Conservation (phyloP, 352 stramenopile species). For the Pythium volutum region DNA sequence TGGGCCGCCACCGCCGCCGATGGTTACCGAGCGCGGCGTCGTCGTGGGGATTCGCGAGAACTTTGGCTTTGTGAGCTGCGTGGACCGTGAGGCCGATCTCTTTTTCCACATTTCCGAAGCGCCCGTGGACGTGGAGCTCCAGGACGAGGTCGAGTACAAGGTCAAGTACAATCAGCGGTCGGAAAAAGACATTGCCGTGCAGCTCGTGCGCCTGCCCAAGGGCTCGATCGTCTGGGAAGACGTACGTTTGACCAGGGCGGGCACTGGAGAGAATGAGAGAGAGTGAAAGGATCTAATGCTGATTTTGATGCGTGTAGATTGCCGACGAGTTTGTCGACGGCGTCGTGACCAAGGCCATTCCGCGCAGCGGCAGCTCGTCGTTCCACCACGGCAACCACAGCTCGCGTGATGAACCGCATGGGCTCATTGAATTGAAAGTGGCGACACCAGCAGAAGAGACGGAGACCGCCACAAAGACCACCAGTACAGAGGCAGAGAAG, state of each 20-base stretch:
- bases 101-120: slow-evolving; percentile 85
- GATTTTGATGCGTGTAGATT: background rate
- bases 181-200: slow-evolving; percentile 67
- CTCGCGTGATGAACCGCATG: slow-evolving; percentile 36
- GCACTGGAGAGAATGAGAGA: too few relatives aligned
- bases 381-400: slow-evolving; percentile 38
- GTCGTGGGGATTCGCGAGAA: slow-evolving; percentile 29
- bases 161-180: slow-evolving; percentile 72
- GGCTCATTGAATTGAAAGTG: slow-evolving; percentile 38
- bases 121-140: slow-evolving; percentile 57
- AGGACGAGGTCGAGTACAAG: slow-evolving; percentile 76
- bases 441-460: slow-evolving; percentile 18
- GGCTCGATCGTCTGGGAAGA: slow-evolving; percentile 75
- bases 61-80: slow-evolving; percentile 41
- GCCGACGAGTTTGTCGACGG: slow-evolving; percentile 53
- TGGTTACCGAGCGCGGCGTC: slow-evolving; percentile 22
- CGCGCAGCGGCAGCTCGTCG: slow-evolving; percentile 16
- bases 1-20: slow-evolving; percentile 13
- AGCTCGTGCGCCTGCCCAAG: slow-evolving; percentile 62
- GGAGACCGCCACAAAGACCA: too few relatives aligned
- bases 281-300: too few relatives aligned
- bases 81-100: slow-evolving; percentile 65
- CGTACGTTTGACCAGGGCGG: slow-evolving; percentile 15
- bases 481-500: background rate
- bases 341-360: slow-evolving; percentile 66